Evolutionary conservation across 257 asterid genomes (phyloP).

Genomic region (Solanum etuberosum): DNA sequence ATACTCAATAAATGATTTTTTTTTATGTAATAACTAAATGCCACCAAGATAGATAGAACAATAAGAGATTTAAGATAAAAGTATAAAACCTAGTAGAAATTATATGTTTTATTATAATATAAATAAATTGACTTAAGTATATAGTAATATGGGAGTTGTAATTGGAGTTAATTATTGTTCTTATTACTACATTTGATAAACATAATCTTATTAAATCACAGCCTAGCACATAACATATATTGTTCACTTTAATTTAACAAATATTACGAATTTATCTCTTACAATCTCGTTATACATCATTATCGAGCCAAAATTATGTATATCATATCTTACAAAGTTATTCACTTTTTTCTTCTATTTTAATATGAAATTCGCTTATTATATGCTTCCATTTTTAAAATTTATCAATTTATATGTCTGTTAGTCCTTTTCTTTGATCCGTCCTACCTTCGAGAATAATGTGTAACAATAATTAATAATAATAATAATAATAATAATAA

Average conservation of each 20-base stretch:
- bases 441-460: background rate
- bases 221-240: background rate
- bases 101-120: background rate
- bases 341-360: background rate
- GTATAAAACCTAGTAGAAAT: background rate
- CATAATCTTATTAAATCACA: background rate
- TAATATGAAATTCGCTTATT: background rate
- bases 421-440: background rate
- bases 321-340: background rate
- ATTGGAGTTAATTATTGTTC: background rate
- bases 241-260: background rate
- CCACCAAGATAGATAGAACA: background rate
- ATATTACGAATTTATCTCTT: background rate
- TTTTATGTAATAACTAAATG: background rate
- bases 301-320: background rate
- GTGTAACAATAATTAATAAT: background rate
- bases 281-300: background rate
- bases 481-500: background rate
- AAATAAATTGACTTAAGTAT: background rate
- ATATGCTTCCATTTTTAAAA: rapidly evolving
- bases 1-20: background rate
- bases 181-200: background rate
- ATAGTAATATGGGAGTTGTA: background rate
- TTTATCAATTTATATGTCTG: background rate
- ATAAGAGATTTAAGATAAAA: background rate